A percentile compares a stretch with the other conserved stretches of the same genome.
phyloP scores from a whole-genome alignment of 176 grass and related monocot species.

The Bolboschoenus planiculmis region DNA sequence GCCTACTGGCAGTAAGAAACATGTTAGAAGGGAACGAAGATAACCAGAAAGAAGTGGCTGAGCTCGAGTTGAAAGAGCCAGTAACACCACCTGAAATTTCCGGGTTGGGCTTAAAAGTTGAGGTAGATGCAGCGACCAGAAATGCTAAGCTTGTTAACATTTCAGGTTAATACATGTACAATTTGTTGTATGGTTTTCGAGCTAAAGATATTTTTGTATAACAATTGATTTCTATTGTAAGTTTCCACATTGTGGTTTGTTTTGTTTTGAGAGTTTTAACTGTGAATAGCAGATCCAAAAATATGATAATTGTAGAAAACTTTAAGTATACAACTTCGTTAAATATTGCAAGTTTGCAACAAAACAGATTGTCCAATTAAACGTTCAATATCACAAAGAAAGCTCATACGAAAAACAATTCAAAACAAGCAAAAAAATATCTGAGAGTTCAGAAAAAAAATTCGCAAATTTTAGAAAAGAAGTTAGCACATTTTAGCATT shows the following conservation, averaged over 20 bases:
- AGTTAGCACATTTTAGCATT: too few relatives aligned
- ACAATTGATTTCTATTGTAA: not conserved
- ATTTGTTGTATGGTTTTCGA: slow-evolving; percentile 8
- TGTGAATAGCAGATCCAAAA: not conserved
- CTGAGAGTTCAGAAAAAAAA: too few relatives aligned
- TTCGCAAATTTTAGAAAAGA: too few relatives aligned
- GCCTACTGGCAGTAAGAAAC: slow-evolving; percentile 60
- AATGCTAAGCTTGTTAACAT: slow-evolving; percentile 74
- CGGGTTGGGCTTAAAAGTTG: slow-evolving; percentile 59
- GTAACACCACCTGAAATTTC: slow-evolving; percentile 67
- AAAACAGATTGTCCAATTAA: too few relatives aligned
- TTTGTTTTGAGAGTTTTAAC: not conserved
- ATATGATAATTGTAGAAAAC: too few relatives aligned
- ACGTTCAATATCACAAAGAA: too few relatives aligned
- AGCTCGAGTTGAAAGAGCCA: slow-evolving; percentile 72
- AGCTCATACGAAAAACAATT: too few relatives aligned
- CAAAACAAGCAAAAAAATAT: too few relatives aligned
- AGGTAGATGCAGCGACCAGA: slow-evolving; percentile 64
- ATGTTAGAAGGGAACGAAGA: slow-evolving; percentile 80
- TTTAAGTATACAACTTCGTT: too few relatives aligned
- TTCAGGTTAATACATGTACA: slow-evolving; percentile 35
- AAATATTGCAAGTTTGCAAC: too few relatives aligned
- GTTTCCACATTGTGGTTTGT: not conserved
- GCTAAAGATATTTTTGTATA: not conserved
- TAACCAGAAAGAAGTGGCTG: slow-evolving; percentile 62